Conservation (phyloP, 495 filamentous ascomycete genomes). For the Penicilliopsis zonata region DNA sequence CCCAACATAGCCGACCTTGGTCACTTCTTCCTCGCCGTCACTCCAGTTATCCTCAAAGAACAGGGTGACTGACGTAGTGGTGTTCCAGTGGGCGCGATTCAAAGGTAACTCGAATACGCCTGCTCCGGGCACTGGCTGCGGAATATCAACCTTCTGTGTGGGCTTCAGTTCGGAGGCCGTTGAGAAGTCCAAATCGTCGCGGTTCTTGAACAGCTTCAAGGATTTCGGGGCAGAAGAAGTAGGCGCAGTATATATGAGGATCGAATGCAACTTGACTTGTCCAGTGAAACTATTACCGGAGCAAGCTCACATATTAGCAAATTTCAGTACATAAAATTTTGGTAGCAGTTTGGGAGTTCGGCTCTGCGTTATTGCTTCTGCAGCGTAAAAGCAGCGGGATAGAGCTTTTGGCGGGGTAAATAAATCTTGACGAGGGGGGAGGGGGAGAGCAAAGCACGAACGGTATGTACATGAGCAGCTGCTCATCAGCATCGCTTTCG, state of each 20-base stretch:
- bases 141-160: slow-evolving; percentile 68
- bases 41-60: slow-evolving; percentile 65
- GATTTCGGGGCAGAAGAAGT: slow-evolving; percentile 65
- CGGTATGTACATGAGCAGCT: slow-evolving; percentile 87
- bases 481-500: slow-evolving; percentile 79
- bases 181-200: slow-evolving; percentile 73
- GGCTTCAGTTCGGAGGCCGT: slow-evolving; percentile 54
- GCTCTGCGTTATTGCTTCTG: no score
- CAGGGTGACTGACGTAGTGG: slow-evolving; percentile 59
- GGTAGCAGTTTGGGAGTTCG: no score
- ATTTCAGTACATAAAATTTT: no score
- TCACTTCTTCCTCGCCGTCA: slow-evolving; percentile 61
- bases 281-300: slow-evolving; percentile 65
- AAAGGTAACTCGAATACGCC: slow-evolving; percentile 79
- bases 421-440: background rate
- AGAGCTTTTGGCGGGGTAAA: no score
- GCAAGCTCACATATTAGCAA: no score
- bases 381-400: no score
- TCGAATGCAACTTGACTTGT: slow-evolving; percentile 80
- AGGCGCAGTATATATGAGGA: slow-evolving; percentile 68
- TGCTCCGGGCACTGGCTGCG: slow-evolving; percentile 47
- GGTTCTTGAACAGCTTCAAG: slow-evolving; percentile 75
- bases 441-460: slow-evolving; percentile 31
- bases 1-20: slow-evolving; percentile 68
- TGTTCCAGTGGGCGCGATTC: slow-evolving; percentile 79